A percentile compares a stretch with the other conserved stretches of the same genome.
phyloP scores from a whole-genome alignment of 768 basidiomycete genomes.

The Xerocomus brunneocitrinus region DNA sequence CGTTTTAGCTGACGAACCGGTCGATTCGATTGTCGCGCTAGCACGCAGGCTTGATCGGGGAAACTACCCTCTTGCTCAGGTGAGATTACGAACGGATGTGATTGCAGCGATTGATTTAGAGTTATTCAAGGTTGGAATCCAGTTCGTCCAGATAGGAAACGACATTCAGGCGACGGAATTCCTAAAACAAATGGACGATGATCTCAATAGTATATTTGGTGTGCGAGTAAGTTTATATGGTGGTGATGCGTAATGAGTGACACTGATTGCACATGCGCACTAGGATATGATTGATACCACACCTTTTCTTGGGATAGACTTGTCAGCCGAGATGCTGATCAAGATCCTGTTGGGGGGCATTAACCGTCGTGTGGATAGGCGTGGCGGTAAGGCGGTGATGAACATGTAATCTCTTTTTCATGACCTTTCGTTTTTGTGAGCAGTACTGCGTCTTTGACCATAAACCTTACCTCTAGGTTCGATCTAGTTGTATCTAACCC shows the following conservation, averaged over 20 bases:
- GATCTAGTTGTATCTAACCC: neutral
- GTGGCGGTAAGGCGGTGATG: conserved; percentile 26
- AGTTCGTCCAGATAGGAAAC: conserved; percentile 70
- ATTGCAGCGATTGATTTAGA: neutral
- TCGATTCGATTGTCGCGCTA: conserved; percentile 41
- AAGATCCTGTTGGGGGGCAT: conserved; percentile 68
- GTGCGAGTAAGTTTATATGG: conserved; percentile 38
- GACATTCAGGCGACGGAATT: conserved; percentile 36
- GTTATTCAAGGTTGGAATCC: conserved; percentile 51
- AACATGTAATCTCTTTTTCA: neutral
- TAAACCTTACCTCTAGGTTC: too few relatives aligned
- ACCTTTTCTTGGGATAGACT: conserved; percentile 40
- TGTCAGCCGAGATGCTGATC: conserved; percentile 47
- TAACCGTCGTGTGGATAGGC: conserved; percentile 47
- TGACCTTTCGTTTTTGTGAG: neutral
- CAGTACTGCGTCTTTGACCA: too few relatives aligned
- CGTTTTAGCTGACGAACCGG: conserved; percentile 47
- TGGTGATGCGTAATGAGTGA: neutral
- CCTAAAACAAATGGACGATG: conserved; percentile 55
- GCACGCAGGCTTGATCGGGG: conserved; percentile 50
- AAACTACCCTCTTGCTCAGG: conserved; percentile 50
- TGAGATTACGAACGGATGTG: conserved; percentile 18
- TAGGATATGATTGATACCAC: conserved; percentile 74
- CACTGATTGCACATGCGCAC: neutral
- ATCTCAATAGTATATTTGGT: conserved; percentile 36